Percentiles rank a stretch among this genome's conserved stretches.
Evolutionary conservation across 768 basidiomycete genomes (phyloP).

Genomic region (Leucocoprinus birnbaumii): DNA sequence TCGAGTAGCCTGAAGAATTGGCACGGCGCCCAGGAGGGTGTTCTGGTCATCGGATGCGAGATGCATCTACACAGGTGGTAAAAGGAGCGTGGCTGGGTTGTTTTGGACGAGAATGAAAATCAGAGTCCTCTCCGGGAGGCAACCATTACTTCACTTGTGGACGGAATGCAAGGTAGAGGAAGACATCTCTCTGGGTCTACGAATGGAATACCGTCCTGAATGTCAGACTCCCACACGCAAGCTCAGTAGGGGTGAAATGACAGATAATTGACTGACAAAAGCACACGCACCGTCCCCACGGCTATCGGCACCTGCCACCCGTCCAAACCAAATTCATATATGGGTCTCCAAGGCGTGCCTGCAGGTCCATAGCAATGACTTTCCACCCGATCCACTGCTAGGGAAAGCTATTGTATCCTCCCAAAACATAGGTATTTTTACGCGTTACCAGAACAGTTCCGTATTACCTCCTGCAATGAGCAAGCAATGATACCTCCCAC

Average conservation of each 20-base stretch:
- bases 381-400: background rate
- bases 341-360: conserved; percentile 3
- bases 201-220: background rate
- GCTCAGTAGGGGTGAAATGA: background rate
- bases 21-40: background rate
- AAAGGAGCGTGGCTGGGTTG: conserved; percentile 2
- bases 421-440: background rate
- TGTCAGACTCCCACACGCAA: conserved; percentile 5
- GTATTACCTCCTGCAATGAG: too few species aligned
- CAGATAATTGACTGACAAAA: background rate
- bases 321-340: background rate
- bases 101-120: conserved; percentile 11
- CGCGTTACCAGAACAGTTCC: background rate
- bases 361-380: conserved; percentile 3
- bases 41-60: conserved; percentile 4
- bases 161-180: conserved; percentile 10
- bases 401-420: background rate
- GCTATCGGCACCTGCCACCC: conserved; percentile 7
- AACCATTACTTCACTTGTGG: conserved; percentile 27
- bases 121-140: conserved; percentile 30
- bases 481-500: too few species aligned
- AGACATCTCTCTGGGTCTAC: too few species aligned
- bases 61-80: conserved; percentile 1
- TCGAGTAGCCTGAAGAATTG: background rate
- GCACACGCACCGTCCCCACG: conserved; percentile 3